phyloP scores from a whole-genome alignment of 139 green algal species.

The Pedinophyceae sp. region DNA sequence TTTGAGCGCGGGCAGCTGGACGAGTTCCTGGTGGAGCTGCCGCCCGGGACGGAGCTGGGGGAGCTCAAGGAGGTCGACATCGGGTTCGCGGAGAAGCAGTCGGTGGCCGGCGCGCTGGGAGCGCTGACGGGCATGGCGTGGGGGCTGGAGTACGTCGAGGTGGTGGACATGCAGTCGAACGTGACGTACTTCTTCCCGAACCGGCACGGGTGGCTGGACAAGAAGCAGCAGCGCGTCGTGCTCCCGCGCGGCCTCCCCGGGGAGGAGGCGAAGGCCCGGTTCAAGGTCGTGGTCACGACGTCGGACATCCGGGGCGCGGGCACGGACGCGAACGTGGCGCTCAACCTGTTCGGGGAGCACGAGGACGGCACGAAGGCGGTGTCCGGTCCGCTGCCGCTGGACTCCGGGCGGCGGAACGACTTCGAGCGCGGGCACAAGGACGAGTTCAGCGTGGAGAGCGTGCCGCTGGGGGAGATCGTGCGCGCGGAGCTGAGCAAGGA shows the following conservation, averaged over 20 bases:
- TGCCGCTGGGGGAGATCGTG: constrained; percentile 13
- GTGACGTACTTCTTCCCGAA: not conserved
- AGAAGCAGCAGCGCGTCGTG: too few relatives aligned
- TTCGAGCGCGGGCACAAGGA: constrained; percentile 21
- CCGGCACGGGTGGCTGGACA: too few relatives aligned
- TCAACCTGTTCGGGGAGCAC: constrained; percentile 25
- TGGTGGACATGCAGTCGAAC: constrained; percentile 21
- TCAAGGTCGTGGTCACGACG: constrained; percentile 1
- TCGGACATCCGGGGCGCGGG: not conserved
- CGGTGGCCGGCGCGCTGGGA: constrained; percentile 15
- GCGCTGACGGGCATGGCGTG: constrained; percentile 22
- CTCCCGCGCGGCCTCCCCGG: too few relatives aligned
- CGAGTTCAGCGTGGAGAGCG: constrained; percentile 6
- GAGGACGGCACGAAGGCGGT: not conserved
- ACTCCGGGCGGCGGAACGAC: not conserved
- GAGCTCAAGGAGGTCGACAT: constrained; percentile 31
- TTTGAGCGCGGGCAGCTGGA: constrained; percentile 33
- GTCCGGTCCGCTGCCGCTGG: not conserved
- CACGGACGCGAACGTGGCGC: constrained; percentile 3
- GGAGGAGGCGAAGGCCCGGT: not conserved
- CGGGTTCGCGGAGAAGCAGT: constrained; percentile 26
- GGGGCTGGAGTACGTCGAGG: constrained; percentile 8
- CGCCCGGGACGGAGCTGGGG: constrained; percentile 19
- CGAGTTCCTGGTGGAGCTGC: constrained; percentile 31
- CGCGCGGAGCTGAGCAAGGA: constrained; percentile 10